Percentiles rank a stretch among this genome's conserved stretches.
Evolutionary conservation across 129 eudicot species (phyloP).

Genomic region (Artemisia argyi): DNA sequence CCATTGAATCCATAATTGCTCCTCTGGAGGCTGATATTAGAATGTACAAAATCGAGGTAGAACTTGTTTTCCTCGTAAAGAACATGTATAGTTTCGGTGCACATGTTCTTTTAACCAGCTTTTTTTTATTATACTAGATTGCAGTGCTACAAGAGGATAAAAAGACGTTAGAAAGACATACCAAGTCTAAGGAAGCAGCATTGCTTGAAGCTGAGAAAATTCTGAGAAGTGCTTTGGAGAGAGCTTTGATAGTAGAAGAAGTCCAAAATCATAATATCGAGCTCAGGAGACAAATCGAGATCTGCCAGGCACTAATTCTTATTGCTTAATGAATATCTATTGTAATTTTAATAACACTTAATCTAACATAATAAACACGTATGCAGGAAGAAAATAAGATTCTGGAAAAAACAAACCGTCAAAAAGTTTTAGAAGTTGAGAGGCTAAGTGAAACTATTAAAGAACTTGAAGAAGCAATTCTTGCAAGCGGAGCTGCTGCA

Average conservation of each 20-base stretch:
- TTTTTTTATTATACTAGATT: slow-evolving; percentile 43
- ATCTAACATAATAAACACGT: not conserved
- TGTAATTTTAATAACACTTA: not conserved
- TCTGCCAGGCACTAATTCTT: slow-evolving; percentile 54
- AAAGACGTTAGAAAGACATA: slow-evolving; percentile 74
- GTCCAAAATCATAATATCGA: slow-evolving; percentile 87
- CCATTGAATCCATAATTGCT: slow-evolving; percentile 79
- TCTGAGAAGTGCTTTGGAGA: slow-evolving; percentile 85
- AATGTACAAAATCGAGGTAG: slow-evolving; percentile 78
- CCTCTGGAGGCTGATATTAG: slow-evolving; percentile 91
- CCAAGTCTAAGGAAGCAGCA: slow-evolving; percentile 88
- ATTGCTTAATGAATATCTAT: not conserved
- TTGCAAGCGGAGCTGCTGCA: slow-evolving; percentile 86
- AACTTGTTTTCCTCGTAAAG: not conserved
- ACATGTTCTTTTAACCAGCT: not conserved
- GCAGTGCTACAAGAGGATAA: slow-evolving; percentile 72
- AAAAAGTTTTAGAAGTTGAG: slow-evolving; percentile 83
- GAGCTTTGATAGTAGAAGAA: slow-evolving; percentile 85
- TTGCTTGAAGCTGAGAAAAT: slow-evolving; percentile 86
- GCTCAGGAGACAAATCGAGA: slow-evolving; percentile 84
- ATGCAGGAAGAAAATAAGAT: slow-evolving; percentile 84
- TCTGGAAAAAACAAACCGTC: slow-evolving; percentile 84
- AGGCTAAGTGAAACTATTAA: slow-evolving; percentile 79
- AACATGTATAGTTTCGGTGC: not conserved
- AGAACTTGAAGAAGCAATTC: slow-evolving; percentile 96